These are phyloP conservation scores for Leptomonas pyrrhocoris DNA, from an alignment of 208 protist species.

Conservation along the genomic window DNA sequence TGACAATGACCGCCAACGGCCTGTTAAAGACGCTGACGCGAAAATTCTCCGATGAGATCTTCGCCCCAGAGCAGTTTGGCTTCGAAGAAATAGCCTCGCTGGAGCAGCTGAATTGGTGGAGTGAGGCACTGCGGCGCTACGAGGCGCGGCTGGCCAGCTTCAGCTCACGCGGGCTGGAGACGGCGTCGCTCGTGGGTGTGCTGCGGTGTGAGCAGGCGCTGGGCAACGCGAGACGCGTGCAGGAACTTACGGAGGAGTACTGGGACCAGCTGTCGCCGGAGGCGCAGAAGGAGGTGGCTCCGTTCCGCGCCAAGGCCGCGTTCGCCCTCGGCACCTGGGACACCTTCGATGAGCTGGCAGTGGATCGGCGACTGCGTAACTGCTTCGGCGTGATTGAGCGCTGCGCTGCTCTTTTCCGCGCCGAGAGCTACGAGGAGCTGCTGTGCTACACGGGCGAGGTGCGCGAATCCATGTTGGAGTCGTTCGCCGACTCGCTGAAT, in stretches of 20 bases:
- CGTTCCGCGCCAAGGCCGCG: constrained; percentile 80
- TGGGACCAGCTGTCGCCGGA: constrained; percentile 60
- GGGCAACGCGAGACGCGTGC: constrained; percentile 66
- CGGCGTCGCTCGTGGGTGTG: constrained; percentile 68
- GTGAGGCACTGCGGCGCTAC: constrained; percentile 79
- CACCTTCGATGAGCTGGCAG: constrained; percentile 73
- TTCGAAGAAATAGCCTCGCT: constrained; percentile 81
- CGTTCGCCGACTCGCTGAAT: constrained; percentile 83
- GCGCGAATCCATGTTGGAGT: constrained; percentile 70
- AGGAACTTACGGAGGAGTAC: constrained; percentile 62
- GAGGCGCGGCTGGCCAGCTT: constrained; percentile 55
- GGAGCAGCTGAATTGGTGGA: constrained; percentile 91
- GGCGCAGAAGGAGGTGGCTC: constrained; percentile 63
- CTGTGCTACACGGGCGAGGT: constrained; percentile 58
- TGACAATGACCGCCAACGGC: constrained; percentile 85
- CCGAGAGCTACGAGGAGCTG: constrained; percentile 56
- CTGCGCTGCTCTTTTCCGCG: constrained; percentile 78
- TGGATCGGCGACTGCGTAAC: constrained; percentile 44
- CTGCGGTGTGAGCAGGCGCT: constrained; percentile 84
- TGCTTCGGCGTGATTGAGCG: constrained; percentile 75
- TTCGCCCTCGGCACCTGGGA: constrained; percentile 78
- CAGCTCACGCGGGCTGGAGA: constrained; percentile 45
- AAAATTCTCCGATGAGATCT: constrained; percentile 80
- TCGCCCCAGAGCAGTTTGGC: constrained; percentile 74
- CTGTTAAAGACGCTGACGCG: constrained; percentile 76